Evolutionary conservation across 768 basidiomycete species (phyloP).

Genomic region (Termitomyces sp.): DNA sequence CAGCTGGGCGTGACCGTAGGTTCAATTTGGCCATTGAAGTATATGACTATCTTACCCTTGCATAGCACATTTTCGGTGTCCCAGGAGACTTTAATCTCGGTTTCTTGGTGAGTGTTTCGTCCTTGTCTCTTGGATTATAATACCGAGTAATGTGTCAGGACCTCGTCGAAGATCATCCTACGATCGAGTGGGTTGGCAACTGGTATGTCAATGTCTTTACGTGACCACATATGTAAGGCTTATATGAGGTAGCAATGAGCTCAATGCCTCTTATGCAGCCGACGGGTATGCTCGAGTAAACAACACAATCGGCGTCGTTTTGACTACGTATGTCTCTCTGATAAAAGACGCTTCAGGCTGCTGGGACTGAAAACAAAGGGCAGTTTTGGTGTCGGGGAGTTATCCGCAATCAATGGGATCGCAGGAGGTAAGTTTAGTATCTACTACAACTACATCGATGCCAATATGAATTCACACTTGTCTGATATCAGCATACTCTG

Average conservation of each 20-base stretch:
- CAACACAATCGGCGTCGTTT: conserved; percentile 64
- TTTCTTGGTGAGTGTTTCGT: conserved; percentile 36
- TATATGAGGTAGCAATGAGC: conserved; percentile 54
- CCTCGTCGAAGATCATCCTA: conserved; percentile 72
- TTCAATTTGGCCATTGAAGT: background rate
- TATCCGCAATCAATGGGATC: conserved; percentile 82
- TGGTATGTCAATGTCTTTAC: conserved; percentile 36
- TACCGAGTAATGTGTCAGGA: conserved; percentile 41
- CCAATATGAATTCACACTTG: conserved; percentile 19
- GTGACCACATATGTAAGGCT: background rate
- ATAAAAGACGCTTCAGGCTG: background rate
- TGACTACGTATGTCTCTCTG: conserved; percentile 58
- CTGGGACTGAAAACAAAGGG: background rate
- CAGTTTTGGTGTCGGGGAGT: conserved; percentile 88
- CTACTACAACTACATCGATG: background rate
- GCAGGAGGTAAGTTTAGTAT: conserved; percentile 50
- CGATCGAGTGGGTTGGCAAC: conserved; percentile 84
- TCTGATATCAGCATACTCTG: conserved; percentile 56
- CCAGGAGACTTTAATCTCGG: conserved; percentile 85
- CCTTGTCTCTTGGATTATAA: background rate
- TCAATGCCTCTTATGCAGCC: conserved; percentile 89
- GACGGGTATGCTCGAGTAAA: conserved; percentile 93
- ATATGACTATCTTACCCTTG: background rate
- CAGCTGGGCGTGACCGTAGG: conserved; percentile 57
- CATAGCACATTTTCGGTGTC: conserved; percentile 73